Base-by-base conservation (phyloP, 2,329 filamentous ascomycete genomes). In the Fusarium marasasianum region DNA sequence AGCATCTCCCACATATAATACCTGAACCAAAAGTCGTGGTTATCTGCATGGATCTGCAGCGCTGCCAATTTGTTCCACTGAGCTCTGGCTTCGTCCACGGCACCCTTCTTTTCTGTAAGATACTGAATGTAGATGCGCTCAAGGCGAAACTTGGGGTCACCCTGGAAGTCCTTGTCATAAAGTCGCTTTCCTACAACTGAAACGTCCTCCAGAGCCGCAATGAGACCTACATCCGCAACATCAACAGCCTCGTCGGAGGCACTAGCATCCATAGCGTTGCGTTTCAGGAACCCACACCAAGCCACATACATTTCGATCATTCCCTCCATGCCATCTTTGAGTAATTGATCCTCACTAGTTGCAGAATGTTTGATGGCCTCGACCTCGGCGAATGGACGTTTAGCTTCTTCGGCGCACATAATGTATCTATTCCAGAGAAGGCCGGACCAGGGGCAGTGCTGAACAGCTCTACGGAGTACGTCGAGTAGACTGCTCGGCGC, bases 1-100 rank as follows among this genome's bases (percentile, higher is more conserved):
- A 93, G 87, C 87, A 98, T 92, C 83, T 98, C 96, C 93, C 95
- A 98, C 60, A 92, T 87, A 82, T 98, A 98, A 82, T 94, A 98
- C 48, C 92, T 91, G 63, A 95, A 88, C 96, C 96, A 99, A 81
- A 98, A 98, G 77, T 98, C 94, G 79, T 95, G 95, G 76, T 91
- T 95, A 76, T 94, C 90, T 37, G 91, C 91, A 63, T 94, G 84
- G 8, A 90, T 90, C 24, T 88, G 86, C n/a, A 89, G 85, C 29
- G 89, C 81, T 8, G 87, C 88, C 37, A 98, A 86, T 24, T 90
- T 89, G 73, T 93, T 91, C 91, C 94, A 98, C 54, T 93, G 90
- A 22, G 88, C 87, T 44, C 96, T 90, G 6, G 96, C 96, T 64
- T 92, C 92, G 26, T 94, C 90, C 59, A 94, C 86, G 45, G 93